Evolutionary conservation across 257 asterid genomes (phyloP).

Genomic region (Coffea canephora): DNA sequence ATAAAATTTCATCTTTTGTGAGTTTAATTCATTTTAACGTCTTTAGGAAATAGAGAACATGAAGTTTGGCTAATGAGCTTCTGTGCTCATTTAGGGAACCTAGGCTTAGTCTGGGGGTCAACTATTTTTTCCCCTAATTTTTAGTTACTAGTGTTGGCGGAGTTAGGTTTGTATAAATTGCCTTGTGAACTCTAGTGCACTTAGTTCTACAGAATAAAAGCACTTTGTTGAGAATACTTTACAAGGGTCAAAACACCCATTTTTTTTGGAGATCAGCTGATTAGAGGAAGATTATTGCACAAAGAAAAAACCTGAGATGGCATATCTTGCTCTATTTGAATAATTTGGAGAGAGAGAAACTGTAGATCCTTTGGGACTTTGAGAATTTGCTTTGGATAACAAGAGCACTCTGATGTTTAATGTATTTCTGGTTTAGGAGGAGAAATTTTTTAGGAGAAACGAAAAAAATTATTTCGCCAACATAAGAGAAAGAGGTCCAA

Average conservation of each 20-base stretch:
- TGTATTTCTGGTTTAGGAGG: not conserved
- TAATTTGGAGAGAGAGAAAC: not conserved
- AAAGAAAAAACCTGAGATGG: not conserved
- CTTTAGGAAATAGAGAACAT: not conserved
- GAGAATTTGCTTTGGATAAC: not conserved
- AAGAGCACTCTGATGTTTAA: not conserved
- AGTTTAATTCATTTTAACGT: not conserved
- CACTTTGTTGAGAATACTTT: not conserved
- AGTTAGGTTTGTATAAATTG: not conserved
- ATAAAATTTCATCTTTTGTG: not conserved
- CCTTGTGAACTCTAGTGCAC: not conserved
- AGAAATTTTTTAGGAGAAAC: not conserved
- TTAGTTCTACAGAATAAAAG: not conserved
- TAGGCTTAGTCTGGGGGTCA: not conserved
- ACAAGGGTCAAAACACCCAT: not conserved
- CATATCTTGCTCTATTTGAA: constrained; percentile 12
- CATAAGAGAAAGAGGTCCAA: not conserved
- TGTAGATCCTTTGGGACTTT: not conserved
- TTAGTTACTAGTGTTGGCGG: not conserved
- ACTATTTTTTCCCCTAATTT: not conserved
- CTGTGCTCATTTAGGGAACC: not conserved
- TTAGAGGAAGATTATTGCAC: not conserved
- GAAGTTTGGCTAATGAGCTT: not conserved
- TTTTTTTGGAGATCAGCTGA: not conserved
- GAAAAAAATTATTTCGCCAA: not conserved